Base-by-base conservation (phyloP, 345 rosid species). In the Erodium maritimum region DNA sequence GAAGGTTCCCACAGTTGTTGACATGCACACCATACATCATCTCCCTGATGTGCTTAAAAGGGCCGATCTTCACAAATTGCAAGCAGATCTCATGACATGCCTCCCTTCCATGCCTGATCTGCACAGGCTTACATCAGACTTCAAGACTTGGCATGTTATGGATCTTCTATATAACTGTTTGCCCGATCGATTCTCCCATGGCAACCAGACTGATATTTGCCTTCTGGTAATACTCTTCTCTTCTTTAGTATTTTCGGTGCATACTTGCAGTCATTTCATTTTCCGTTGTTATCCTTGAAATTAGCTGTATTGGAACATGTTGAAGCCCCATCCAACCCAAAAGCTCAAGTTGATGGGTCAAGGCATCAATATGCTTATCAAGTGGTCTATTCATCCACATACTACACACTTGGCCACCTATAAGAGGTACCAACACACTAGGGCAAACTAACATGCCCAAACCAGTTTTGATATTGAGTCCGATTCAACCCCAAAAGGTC, bases 151-250 rank as follows among this genome's bases (percentile, higher is more conserved):
- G 98, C 87, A 84, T 73, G 78, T 88, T 9, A 67, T 72, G 83
- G 96, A 91, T 7, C 83, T 81, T 66, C 75, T 88, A 23, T 79
- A 86, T 67, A 91, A 88, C 71, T 91, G 95, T 75, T 73, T 91
- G 71, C 96, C 98, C 8, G 94, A 83, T 58, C 65, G 91, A 61
- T 86, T 84, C 76, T 84, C 81, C 62, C 75, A 72, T 66, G 80
- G 80, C 61, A 82, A 91, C 77, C 80, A 81, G 65, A 80, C 91
- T 0, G 82, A 86, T 52, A 81, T 78, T 62, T 91, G 95, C 69
- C 93, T 88, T 70, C 79, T 88, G 90, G 98, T 91, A 82, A 67
- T 63, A 59, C 61, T 63, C 56, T 57, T 37, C 52, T 10, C 59
- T 50, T 19, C 68, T 25, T 37, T 12, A 20, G 23, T 5, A 23